Evolutionary conservation across 2,329 filamentous ascomycete species (phyloP), one percentile per base, ranked within the genome.

Genomic region (Neofusicoccum parvum): DNA sequence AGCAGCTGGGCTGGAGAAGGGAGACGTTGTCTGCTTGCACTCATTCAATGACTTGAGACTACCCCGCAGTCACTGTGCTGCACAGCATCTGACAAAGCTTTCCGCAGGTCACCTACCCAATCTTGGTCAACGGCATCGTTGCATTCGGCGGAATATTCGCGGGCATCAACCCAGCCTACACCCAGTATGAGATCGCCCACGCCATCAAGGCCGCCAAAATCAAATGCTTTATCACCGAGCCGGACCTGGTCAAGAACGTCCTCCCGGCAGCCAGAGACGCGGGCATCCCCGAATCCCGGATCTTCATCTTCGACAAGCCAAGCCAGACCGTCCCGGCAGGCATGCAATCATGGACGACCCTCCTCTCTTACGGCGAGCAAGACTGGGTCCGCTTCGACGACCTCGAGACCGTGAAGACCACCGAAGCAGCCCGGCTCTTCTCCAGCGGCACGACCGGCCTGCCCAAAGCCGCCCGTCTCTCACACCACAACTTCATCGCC

Each of bases 401-500:
- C 23, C n/a, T 65, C 11, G 36, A 70, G 15, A 68, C 49, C 17
- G 62, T 62, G 23, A 62, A 41, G 36, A 63, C 32, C 3, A 74
- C 70, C 1, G 68, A 62, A 5, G 71, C 69, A 1, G 68, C 69
- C 50, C 69, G 76, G 1, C 74, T 75, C 15, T 79, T 77, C 68
- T 73, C 70, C 2, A 74, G 71, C 27, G 76, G 76, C 3, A 79
- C 76, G 0, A 78, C 76, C 5, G 76, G 76, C 6, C 67, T 79
- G 0, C 76, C 76, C 4, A 79, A 79, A 34, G 75, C 75, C 15
- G 73, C 76, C 6, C 74, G 73, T 70, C 75, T 77, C 41, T 73
- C 72, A 0, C 76, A 79, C 50, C 72, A 75, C 58, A 78, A 78
- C 46, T 73, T 78, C 15, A 75, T 78, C n/a, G 75, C 67, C 7